Conservation (phyloP, 768 basidiomycete species). For the Mycena albidolilacea region DNA sequence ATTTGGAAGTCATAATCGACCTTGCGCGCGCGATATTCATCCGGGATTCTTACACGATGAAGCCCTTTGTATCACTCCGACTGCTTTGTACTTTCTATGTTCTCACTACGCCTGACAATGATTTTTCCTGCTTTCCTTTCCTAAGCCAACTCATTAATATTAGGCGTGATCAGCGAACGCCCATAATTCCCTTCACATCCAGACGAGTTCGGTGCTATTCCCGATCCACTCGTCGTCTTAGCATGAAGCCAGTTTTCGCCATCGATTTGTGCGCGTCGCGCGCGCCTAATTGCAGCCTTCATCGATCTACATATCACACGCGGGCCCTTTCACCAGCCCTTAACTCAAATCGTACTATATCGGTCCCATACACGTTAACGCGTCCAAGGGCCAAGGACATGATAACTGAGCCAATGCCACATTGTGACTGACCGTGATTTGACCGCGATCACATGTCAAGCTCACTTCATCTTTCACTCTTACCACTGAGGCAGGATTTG, state of each 20-base stretch:
- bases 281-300: not conserved
- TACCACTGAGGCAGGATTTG: too few species aligned
- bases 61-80: conserved; percentile 23
- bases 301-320: not conserved
- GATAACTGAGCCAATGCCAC: not conserved
- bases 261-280: not conserved
- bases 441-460: conserved; percentile 33
- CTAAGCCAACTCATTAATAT: not conserved
- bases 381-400: not conserved
- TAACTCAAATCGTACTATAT: not conserved
- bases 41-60: conserved; percentile 9
- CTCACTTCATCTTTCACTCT: too few species aligned
- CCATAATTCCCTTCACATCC: too few species aligned
- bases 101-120: conserved; percentile 18
- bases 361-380: not conserved
- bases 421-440: conserved; percentile 7
- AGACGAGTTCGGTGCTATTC: too few species aligned
- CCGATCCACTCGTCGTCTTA: too few species aligned
- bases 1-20: conserved; percentile 88
- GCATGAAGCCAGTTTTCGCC: too few species aligned
- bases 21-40: conserved; percentile 2
- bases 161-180: too few species aligned
- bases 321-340: not conserved
- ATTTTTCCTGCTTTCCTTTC: conserved; percentile 12
- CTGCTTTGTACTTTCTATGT: conserved; percentile 28